These are phyloP conservation scores for Vitis rupestris DNA, from an alignment of 164 flowering plant species.

Conservation along the genomic window DNA sequence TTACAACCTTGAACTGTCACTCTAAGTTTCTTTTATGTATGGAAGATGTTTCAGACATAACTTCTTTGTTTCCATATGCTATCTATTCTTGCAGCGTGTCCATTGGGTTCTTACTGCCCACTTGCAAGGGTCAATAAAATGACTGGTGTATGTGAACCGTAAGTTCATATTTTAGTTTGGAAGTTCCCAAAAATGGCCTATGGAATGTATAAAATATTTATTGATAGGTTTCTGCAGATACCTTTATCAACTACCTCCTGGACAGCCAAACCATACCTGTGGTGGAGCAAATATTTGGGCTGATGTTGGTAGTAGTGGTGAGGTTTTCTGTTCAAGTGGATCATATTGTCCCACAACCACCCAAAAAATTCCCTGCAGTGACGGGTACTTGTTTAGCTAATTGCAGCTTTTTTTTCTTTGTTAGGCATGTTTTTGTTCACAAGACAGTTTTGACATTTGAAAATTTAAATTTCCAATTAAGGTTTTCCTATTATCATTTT, in stretches of 20 bases:
- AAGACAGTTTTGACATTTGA: background rate
- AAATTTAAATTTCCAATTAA: constrained; percentile 6
- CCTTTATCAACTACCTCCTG: constrained; percentile 57
- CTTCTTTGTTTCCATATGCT: constrained; percentile 4
- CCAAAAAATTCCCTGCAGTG: constrained; percentile 29
- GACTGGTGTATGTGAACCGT: constrained; percentile 68
- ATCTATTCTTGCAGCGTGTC: constrained; percentile 52
- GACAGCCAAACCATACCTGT: constrained; percentile 54
- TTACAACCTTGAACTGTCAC: background rate
- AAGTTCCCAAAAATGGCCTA: background rate
- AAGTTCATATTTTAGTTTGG: constrained; percentile 23
- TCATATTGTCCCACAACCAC: constrained; percentile 59
- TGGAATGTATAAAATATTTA: background rate
- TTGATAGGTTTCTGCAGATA: constrained; percentile 40
- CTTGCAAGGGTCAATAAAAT: constrained; percentile 38
- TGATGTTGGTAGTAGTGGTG: constrained; percentile 44
- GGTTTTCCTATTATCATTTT: background rate
- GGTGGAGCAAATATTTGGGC: constrained; percentile 76
- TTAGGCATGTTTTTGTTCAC: background rate
- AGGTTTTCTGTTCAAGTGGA: constrained; percentile 65
- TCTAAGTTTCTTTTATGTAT: background rate
- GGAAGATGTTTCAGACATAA: background rate
- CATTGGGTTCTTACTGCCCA: constrained; percentile 66
- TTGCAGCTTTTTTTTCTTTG: too few species aligned
- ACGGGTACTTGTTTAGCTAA: constrained; percentile 38